A percentile compares a stretch with the other conserved stretches of the same genome.
Evolutionary conservation across 1,139 yeast genomes (phyloP).

Genomic region (Taphrina flavorubra): DNA sequence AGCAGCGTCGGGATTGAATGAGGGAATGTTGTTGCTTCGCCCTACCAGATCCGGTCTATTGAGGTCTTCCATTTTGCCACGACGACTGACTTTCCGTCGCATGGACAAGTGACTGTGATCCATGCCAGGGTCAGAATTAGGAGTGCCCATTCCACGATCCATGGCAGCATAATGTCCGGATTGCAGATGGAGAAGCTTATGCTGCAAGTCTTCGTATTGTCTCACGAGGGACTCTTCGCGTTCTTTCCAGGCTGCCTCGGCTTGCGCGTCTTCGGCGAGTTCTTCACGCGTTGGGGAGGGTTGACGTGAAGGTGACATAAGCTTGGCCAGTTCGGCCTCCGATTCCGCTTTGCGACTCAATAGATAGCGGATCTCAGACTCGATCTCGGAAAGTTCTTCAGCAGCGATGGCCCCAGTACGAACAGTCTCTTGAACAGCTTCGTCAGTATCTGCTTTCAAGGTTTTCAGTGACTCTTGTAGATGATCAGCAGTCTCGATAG

Average conservation of each 20-base stretch:
- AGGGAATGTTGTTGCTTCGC: constrained; percentile 5
- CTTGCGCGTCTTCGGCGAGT: constrained; percentile 18
- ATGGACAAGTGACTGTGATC: constrained; percentile 4
- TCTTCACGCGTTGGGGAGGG: constrained; percentile 33
- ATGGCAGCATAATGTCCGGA: background rate
- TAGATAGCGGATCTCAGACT: constrained; percentile 35
- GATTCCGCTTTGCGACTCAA: constrained; percentile 33
- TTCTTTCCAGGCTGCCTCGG: constrained; percentile 25
- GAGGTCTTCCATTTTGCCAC: constrained; percentile 10
- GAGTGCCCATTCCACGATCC: constrained; percentile 13
- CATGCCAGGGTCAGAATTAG: constrained; percentile 18
- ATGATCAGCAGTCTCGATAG: constrained; percentile 21
- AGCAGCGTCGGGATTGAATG: constrained; percentile 37
- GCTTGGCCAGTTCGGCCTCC: constrained; percentile 26
- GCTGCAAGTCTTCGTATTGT: constrained; percentile 33
- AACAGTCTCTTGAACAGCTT: constrained; percentile 19
- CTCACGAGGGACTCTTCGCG: constrained; percentile 32
- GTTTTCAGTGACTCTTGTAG: constrained; percentile 3
- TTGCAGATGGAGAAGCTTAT: constrained; percentile 14
- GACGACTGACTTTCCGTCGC: constrained; percentile 23
- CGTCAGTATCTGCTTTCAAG: constrained; percentile 17
- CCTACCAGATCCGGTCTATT: constrained; percentile 4
- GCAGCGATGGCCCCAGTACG: constrained; percentile 23
- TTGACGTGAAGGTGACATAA: constrained; percentile 19
- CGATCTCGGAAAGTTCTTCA: constrained; percentile 36